Percentiles rank a stretch among this genome's conserved stretches.
These are phyloP conservation scores for Nosema muscidifuracis DNA, from an alignment of 371 early-diverging fungal species.

Conservation along the genomic window DNA sequence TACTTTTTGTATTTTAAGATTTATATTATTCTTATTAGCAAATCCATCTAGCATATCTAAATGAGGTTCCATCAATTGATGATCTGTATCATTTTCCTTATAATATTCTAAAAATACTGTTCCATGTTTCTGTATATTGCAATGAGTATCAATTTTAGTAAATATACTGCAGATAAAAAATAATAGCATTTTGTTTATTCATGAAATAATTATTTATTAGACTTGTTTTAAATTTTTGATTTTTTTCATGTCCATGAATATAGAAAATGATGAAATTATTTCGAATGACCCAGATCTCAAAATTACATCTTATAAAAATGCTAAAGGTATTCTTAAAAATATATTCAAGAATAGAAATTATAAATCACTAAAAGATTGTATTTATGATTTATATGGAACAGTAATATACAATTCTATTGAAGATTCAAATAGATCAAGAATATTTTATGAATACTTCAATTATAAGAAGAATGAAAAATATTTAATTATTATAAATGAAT, in stretches of 20 bases:
- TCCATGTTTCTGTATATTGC: not conserved
- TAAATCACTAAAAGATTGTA: not conserved
- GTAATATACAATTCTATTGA: not conserved
- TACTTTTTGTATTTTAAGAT: constrained; percentile 43
- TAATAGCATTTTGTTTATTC: too few relatives aligned
- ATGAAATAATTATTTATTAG: too few relatives aligned
- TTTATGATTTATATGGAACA: not conserved
- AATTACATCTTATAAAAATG: not conserved
- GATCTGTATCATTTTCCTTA: not conserved
- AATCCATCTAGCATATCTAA: constrained; percentile 43
- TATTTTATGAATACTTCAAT: not conserved
- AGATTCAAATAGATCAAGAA: not conserved
- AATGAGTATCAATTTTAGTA: too few relatives aligned
- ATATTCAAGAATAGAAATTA: not conserved
- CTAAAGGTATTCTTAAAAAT: not conserved
- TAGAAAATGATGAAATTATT: too few relatives aligned
- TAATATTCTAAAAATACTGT: not conserved
- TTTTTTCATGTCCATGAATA: too few relatives aligned
- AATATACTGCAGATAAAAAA: too few relatives aligned
- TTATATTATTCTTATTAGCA: constrained; percentile 18
- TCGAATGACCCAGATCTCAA: not conserved
- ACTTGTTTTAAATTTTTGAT: too few relatives aligned
- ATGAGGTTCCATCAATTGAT: constrained; percentile 35
- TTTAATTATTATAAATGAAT: not conserved
- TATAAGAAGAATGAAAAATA: not conserved